Base-by-base conservation (phyloP, 176 grass and related monocot species). In the Poa annua region DNA sequence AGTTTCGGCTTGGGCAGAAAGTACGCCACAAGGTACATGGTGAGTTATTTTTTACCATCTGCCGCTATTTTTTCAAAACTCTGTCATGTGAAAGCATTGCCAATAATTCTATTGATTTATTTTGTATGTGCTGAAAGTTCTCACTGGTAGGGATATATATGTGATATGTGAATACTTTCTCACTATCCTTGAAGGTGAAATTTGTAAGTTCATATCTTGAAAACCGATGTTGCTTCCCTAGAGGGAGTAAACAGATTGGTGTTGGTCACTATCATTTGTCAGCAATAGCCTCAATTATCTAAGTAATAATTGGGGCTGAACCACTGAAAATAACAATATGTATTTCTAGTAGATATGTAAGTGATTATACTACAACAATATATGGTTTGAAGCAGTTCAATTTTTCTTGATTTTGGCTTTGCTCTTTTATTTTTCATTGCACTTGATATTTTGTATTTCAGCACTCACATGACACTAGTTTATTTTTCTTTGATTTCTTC, bases 1-100 rank as follows among this genome's bases (percentile, higher is more conserved):
- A 77, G 51, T 98, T 95, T 90, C 84, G 96, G 75, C 73, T 98
- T 57, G 96, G 96, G 38, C 96, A 95, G 77, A 90, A 84, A 90
- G 87, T 95, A 87, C 87, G 75, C 22, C 96, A 95, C 84, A 95
- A 93, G 57, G 83, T 95, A 77, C 92, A 95, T 76, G 92, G 96
- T 98, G 83, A 95, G 92, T 88, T 48, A 56, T 81, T 67, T 71
- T 41, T 42, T 68, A 78, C 13, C 16, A 65, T 44, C 17, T 80
- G 41, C 36, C 36, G 66, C 48, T 82, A 50, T 83, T 63, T 77
- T 36, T 74, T 83, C 44, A 81, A 85, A 56, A 45, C 11, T 25
- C 69, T 86, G 17, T 21, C 41, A 69, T 7, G 21, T 20, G 7
- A 16, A 56, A 67, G 10, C 19, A 74, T 38, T 38, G 11, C 53